Conservation (phyloP, 768 basidiomycete species). For the Royoungia palumana region DNA sequence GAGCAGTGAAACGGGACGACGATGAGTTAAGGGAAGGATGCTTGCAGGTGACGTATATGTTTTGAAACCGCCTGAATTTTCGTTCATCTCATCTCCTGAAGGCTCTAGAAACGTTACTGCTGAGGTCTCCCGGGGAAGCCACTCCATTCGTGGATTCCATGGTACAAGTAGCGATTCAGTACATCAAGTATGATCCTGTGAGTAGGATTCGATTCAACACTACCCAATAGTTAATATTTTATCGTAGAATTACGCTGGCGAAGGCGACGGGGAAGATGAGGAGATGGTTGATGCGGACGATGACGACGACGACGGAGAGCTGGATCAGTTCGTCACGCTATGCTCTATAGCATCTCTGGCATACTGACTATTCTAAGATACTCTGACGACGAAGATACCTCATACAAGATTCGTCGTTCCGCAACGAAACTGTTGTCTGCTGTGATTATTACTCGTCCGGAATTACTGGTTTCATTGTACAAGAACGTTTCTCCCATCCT, state of each 20-base stretch:
- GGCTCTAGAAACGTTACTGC: conserved; percentile 82
- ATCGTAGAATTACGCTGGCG: conserved; percentile 74
- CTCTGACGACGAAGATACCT: conserved; percentile 97
- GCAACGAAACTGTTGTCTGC: conserved; percentile 87
- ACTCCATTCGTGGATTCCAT: conserved; percentile 68
- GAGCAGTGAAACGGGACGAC: conserved; percentile 68
- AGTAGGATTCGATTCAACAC: background rate
- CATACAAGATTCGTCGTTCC: conserved; percentile 94
- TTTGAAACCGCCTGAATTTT: background rate
- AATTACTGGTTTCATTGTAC: conserved; percentile 76
- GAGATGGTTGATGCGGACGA: conserved; percentile 59
- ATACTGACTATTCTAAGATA: conserved; percentile 50
- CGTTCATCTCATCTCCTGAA: conserved; percentile 12
- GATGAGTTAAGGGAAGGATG: conserved; percentile 81
- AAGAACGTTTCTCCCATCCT: conserved; percentile 83
- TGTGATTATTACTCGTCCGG: conserved; percentile 86
- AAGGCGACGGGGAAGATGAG: conserved; percentile 61
- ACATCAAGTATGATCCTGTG: conserved; percentile 93
- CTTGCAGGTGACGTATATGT: conserved; percentile 53
- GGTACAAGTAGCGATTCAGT: conserved; percentile 65
- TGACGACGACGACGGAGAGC: conserved; percentile 79
- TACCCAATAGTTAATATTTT: conserved; percentile 5
- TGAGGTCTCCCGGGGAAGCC: conserved; percentile 82
- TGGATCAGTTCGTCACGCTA: conserved; percentile 60
- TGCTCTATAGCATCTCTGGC: background rate